Evolutionary conservation across 2,329 filamentous ascomycete genomes (phyloP).

Genomic region (Chrysosporium keratinophilum): DNA sequence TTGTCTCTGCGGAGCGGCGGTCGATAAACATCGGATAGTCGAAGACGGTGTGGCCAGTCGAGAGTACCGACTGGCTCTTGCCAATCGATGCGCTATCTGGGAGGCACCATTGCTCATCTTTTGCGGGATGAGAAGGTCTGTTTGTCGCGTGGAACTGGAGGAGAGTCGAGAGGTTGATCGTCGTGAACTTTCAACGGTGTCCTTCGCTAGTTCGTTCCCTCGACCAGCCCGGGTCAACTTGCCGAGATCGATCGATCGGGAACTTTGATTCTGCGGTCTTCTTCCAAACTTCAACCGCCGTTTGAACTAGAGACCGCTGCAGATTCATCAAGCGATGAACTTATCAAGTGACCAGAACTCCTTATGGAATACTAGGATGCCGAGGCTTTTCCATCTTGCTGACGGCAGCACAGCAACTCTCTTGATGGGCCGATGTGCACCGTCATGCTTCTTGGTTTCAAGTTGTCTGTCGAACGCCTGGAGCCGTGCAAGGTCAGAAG

Average conservation of each 20-base stretch:
- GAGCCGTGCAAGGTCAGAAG: too few species aligned
- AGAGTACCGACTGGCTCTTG: conserved; percentile 14
- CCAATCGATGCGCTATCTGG: conserved; percentile 16
- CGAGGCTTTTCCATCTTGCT: too few species aligned
- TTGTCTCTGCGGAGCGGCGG: conserved; percentile 39
- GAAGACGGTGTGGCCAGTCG: conserved; percentile 15
- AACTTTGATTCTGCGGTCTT: neutral
- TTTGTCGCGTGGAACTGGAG: conserved; percentile 4
- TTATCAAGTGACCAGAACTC: too few species aligned
- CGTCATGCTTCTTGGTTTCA: too few species aligned
- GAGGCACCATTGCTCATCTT: conserved; percentile 19
- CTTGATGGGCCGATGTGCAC: too few species aligned
- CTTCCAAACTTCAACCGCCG: too few species aligned
- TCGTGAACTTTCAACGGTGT: neutral
- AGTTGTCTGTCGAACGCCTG: too few species aligned
- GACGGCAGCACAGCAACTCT: too few species aligned
- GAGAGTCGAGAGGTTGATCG: neutral
- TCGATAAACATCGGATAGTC: conserved; percentile 26
- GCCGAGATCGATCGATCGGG: neutral
- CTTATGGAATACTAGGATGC: too few species aligned
- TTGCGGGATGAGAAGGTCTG: conserved; percentile 8
- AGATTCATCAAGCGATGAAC: too few species aligned
- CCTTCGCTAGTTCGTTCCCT: neutral
- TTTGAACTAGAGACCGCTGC: too few species aligned
- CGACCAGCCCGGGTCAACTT: neutral